Evolutionary conservation across 164 flowering plant genomes (phyloP).

Genomic region (Liquidambar formosana): DNA sequence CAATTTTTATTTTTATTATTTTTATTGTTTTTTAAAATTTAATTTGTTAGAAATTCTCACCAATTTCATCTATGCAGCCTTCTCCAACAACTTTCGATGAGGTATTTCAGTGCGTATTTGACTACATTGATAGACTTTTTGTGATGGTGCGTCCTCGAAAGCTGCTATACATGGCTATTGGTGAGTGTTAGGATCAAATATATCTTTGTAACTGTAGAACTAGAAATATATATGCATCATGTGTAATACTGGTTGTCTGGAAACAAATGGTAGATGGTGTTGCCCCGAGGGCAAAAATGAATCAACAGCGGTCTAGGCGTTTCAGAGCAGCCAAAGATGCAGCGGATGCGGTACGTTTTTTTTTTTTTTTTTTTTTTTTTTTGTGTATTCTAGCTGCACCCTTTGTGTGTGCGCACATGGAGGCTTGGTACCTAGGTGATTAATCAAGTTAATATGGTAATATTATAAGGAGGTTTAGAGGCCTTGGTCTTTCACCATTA

Average conservation of each 20-base stretch:
- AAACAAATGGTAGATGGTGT: constrained; percentile 71
- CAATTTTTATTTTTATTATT: constrained; percentile 1
- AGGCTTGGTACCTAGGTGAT: no score
- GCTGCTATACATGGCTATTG: constrained; percentile 91
- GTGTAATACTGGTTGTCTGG: constrained; percentile 2
- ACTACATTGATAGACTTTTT: constrained; percentile 88
- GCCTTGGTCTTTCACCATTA: no score
- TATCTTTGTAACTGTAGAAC: not conserved
- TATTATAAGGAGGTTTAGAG: no score
- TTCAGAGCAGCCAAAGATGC: constrained; percentile 98
- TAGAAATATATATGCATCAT: not conserved
- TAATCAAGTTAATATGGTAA: no score
- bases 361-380: no score
- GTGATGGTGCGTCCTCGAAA: constrained; percentile 94
- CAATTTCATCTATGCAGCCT: constrained; percentile 60
- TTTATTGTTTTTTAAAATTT: no score
- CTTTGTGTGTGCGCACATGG: constrained; percentile 2
- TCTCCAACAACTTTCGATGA: constrained; percentile 88
- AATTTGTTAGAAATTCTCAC: no score
- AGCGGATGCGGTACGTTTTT: constrained; percentile 74
- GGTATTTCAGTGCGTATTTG: constrained; percentile 94
- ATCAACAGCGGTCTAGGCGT: constrained; percentile 95
- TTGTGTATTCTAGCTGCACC: constrained; percentile 4
- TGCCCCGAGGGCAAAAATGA: constrained; percentile 99
- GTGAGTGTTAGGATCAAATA: constrained; percentile 41